These are phyloP conservation scores for Rhizopus delemar DNA, from an alignment of 371 early-diverging fungal species.

Conservation along the genomic window DNA sequence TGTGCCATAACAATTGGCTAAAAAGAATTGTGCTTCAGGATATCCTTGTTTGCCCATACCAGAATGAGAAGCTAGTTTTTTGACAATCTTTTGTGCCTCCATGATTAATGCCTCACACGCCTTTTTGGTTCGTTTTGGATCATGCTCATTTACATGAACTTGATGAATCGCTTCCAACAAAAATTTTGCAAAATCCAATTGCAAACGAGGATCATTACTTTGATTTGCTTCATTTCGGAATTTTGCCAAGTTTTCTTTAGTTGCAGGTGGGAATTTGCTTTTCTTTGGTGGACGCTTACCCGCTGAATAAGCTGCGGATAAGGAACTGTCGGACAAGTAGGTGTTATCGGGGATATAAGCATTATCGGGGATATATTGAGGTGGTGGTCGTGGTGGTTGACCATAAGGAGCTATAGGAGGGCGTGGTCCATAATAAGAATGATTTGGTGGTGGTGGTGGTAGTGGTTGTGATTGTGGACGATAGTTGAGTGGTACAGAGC, in stretches of 20 bases:
- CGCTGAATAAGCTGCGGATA: conserved; percentile 34
- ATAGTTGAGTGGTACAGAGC: background rate
- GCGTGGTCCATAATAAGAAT: conserved; percentile 3
- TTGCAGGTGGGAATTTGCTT: conserved; percentile 47
- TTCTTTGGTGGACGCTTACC: conserved; percentile 31
- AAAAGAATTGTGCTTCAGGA: conserved; percentile 89
- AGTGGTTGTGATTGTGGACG: background rate
- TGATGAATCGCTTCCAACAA: conserved; percentile 63
- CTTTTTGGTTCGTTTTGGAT: conserved; percentile 68
- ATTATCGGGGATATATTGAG: background rate
- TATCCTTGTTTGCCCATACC: conserved; percentile 70
- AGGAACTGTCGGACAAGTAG: conserved; percentile 44
- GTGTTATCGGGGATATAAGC: conserved; percentile 5
- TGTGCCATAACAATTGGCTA: conserved; percentile 85
- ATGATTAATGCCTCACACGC: conserved; percentile 65
- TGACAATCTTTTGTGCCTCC: conserved; percentile 81
- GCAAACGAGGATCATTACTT: conserved; percentile 74
- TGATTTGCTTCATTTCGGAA: conserved; percentile 77
- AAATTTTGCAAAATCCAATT: conserved; percentile 82
- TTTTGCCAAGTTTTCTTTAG: conserved; percentile 69
- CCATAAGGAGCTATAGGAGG: conserved; percentile 4
- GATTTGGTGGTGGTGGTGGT: conserved; percentile 16
- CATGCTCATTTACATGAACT: conserved; percentile 54
- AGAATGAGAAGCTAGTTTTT: conserved; percentile 68
- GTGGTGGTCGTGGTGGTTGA: conserved; percentile 3